Conservation (phyloP, 2,329 filamentous ascomycete species). For the Phaeoacremonium minimum region DNA sequence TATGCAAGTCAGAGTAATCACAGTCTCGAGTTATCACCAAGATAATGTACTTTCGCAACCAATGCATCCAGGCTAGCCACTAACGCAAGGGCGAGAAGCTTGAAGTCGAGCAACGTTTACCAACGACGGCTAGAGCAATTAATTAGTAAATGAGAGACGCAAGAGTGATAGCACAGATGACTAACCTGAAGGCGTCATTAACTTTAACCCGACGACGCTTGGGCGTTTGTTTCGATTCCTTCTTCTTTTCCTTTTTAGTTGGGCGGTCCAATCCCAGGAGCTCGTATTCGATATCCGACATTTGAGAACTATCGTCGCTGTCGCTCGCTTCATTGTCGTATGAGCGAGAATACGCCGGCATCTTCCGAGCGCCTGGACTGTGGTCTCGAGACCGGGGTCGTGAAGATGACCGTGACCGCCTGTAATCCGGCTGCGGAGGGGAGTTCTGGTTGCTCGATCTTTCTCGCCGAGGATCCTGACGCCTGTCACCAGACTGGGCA, state of each 20-base stretch:
- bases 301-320: slow-evolving; percentile 8
- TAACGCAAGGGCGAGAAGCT: no score
- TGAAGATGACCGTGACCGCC: not conserved
- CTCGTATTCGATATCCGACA: slow-evolving; percentile 12
- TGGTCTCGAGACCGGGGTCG: not conserved
- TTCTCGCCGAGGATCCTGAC: not conserved
- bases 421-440: not conserved
- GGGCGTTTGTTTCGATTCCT: slow-evolving; percentile 1
- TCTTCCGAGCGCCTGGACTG: no score
- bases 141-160: no score
- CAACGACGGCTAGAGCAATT: no score
- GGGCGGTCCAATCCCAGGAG: slow-evolving; percentile 8
- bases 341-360: not conserved
- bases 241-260: slow-evolving; percentile 2
- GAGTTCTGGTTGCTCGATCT: no score
- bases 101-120: no score
- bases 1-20: no score
- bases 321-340: not conserved
- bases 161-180: no score
- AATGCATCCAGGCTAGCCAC: no score
- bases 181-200: slow-evolving; percentile 10
- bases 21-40: no score
- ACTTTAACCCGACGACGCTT: slow-evolving; percentile 7
- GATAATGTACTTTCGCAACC: no score
- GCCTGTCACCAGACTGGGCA: slow-evolving; percentile 4